phyloP scores from a whole-genome alignment of 2,329 filamentous ascomycete genomes.

The Graphiopsis chlorocephala region DNA sequence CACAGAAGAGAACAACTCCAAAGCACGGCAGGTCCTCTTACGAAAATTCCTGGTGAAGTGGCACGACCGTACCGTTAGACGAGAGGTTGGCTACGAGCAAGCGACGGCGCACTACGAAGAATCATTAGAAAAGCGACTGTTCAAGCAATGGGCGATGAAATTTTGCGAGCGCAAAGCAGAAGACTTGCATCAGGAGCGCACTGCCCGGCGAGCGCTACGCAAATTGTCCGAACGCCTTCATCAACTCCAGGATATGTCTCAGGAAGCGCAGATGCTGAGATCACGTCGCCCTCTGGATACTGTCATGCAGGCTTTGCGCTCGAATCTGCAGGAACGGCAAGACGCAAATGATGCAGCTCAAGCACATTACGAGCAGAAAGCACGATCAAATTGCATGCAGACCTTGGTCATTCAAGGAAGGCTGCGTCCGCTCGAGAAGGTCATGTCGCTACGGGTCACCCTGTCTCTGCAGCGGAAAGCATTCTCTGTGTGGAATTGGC shows the following conservation, averaged over 20 bases:
- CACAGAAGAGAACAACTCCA: slow-evolving; percentile 58
- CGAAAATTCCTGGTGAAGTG: slow-evolving; percentile 56
- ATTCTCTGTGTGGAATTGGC: slow-evolving; percentile 51
- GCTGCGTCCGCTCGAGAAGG: slow-evolving; percentile 42
- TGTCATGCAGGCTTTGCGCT: not conserved
- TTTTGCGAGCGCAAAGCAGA: slow-evolving; percentile 29
- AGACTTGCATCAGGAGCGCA: slow-evolving; percentile 33
- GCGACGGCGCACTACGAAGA: slow-evolving; percentile 28
- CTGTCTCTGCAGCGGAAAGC: slow-evolving; percentile 45
- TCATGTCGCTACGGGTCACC: slow-evolving; percentile 45
- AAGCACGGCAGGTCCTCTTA: slow-evolving; percentile 51
- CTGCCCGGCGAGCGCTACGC: slow-evolving; percentile 19
- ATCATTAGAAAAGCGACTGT: slow-evolving; percentile 21
- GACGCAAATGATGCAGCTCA: not conserved
- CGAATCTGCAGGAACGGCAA: not conserved
- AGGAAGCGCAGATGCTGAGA: slow-evolving; percentile 15
- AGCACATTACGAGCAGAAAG: not conserved
- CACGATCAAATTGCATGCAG: not conserved
- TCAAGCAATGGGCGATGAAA: slow-evolving; percentile 18
- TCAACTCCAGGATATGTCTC: not conserved
- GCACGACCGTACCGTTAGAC: slow-evolving; percentile 41
- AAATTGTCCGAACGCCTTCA: slow-evolving; percentile 6
- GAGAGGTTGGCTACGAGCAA: slow-evolving; percentile 22
- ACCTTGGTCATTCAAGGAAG: slow-evolving; percentile 38
- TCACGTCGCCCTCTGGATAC: not conserved